Conservation (phyloP, 1,284 basidiomycete species). For the Thecaphora thlaspeos region DNA sequence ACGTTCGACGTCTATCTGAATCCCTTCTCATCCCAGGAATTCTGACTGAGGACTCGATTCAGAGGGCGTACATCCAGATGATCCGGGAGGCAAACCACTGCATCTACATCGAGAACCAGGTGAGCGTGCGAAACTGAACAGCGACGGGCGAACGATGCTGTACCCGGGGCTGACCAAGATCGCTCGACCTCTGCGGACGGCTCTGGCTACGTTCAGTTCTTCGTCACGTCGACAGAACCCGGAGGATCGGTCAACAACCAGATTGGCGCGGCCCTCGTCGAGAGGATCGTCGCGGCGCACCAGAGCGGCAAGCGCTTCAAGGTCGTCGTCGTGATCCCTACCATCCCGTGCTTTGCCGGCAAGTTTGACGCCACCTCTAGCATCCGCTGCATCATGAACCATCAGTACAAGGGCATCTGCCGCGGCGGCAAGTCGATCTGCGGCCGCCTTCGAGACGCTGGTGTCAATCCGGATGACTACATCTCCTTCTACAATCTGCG, state of each 20-base stretch:
- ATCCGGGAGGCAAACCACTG: conserved; percentile 80
- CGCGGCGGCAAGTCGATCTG: conserved; percentile 70
- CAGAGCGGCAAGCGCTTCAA: conserved; percentile 71
- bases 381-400: conserved; percentile 70
- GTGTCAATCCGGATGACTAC: conserved; percentile 71
- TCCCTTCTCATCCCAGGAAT: no score
- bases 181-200: no score
- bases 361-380: conserved; percentile 57
- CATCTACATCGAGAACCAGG: conserved; percentile 67
- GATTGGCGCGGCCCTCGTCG: conserved; percentile 77
- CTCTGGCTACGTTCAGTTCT: no score
- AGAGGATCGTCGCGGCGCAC: conserved; percentile 75
- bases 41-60: conserved; percentile 62
- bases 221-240: conserved; percentile 13
- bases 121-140: no score
- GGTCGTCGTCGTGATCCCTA: conserved; percentile 66
- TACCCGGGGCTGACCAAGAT: no score
- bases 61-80: conserved; percentile 68
- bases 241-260: conserved; percentile 59
- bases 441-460: conserved; percentile 73
- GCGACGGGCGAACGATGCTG: no score
- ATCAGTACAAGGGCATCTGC: conserved; percentile 72
- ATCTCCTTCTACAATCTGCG: conserved; percentile 87
- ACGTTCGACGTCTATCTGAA: no score
- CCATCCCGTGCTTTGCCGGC: conserved; percentile 57